These are phyloP conservation scores for Themeda triandra DNA, from an alignment of 176 grass and related monocot species.

Conservation along the genomic window DNA sequence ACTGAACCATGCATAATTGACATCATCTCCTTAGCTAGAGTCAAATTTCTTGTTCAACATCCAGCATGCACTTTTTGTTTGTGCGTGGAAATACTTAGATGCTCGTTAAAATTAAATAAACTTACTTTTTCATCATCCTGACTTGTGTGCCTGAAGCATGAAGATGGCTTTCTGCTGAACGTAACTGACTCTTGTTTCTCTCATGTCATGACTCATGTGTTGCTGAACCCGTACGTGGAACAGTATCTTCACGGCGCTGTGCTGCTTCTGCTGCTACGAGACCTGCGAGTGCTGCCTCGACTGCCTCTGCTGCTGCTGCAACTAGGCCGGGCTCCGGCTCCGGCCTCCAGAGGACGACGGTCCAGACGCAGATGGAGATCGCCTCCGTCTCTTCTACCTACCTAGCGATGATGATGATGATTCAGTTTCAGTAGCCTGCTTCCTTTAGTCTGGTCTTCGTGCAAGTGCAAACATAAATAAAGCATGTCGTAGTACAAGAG, in stretches of 20 bases:
- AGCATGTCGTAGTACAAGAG: background rate
- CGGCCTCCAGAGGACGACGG: background rate
- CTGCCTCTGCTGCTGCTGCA: constrained; percentile 86
- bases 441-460: background rate
- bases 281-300: constrained; percentile 96
- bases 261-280: constrained; percentile 98
- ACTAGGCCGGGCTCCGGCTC: background rate
- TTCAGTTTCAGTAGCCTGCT: background rate
- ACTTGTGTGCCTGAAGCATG: background rate
- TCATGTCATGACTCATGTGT: background rate
- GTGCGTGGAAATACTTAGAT: no score
- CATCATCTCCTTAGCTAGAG: background rate
- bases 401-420: background rate
- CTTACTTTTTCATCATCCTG: no score
- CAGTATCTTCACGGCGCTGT: constrained; percentile 73
- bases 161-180: background rate
- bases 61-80: no score
- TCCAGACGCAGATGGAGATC: background rate
- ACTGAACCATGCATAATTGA: background rate
- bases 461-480: background rate
- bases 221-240: no score
- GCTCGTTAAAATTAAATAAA: no score
- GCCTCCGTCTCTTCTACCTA: constrained; percentile 12
- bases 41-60: background rate
- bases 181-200: background rate